Base-by-base conservation (phyloP, 352 stramenopile genomes). In the Nothophytophthora sp. region DNA sequence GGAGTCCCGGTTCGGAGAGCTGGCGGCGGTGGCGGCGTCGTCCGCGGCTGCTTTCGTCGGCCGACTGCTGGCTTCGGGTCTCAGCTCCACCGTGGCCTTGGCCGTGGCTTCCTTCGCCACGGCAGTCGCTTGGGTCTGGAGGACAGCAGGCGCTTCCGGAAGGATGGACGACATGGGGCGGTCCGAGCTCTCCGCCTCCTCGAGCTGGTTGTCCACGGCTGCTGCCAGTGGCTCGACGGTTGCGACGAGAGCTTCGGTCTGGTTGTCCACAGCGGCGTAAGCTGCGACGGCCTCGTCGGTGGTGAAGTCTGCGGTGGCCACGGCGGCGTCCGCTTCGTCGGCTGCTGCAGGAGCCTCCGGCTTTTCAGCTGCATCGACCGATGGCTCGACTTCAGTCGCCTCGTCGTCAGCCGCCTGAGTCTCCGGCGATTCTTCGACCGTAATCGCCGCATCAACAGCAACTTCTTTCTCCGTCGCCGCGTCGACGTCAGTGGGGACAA, bases 231-330 rank as follows among this genome's bases (percentile, higher is more conserved):
- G n/a, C n/a, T n/a, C n/a, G n/a, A n/a, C n/a, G n/a, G n/a, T n/a
- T n/a, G n/a, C n/a, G n/a, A n/a, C n/a, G n/a, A n/a, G n/a, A n/a
- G n/a, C n/a, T n/a, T n/a, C n/a, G n/a, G n/a, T n/a, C n/a, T n/a
- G n/a, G n/a, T n/a, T n/a, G n/a, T n/a, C n/a, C n/a, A n/a, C n/a
- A n/a, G n/a, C n/a, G n/a, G n/a, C n/a, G 22, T 43, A 63, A 32
- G 25, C 30, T 15, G 46, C 41, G 3, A 63, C 12, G 12, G 44
- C 15, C 34, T 70, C 46, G 30, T 50, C 37, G 7, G 50, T 70
- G 18, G 44, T 63, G 34, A 59, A 67, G 28, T 71, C 62, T 4
- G 56, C 50, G 35, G 19, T 57, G 32, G 29, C 46, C 23, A 67
- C 52, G n/a, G 19, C 25, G 36, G 28, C 48, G 1, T 23, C 19